Base-by-base conservation (phyloP, 2,329 filamentous ascomycete genomes). In the Neoascochyta sp. region DNA sequence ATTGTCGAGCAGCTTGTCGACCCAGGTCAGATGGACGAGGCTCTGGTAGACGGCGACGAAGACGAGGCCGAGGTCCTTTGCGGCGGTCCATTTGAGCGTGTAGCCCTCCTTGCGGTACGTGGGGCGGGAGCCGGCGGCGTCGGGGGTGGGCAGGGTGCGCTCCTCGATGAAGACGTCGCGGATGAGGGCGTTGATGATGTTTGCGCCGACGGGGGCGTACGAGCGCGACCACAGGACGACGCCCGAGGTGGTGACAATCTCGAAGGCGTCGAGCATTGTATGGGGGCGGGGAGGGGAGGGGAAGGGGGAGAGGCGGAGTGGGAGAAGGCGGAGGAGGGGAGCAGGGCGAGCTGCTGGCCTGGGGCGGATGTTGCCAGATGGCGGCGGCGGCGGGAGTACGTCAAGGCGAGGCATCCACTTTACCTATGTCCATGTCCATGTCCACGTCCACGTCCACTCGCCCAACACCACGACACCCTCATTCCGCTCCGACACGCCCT, bases 21-120 rank as follows among this genome's bases (percentile, higher is more conserved):
- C 86, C 92, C 93, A 98, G 9, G 86, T 89, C 7, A 98, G 77
- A 63, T 95, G 89, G 16, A 98, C 76, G 17, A 98, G 78, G 21
- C 89, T 95, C 60, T 94, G 86, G 64, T 98, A 98, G 44, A 98
- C 92, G 45, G 90, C 92, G 54, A 96, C 90, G 65, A 98, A 98
- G 45, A 98, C 93, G 45, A 98, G 68, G 22, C 89, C 88, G 30
- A 96, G 70, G 58, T 98, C 92, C 67, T 95, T 96, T 31, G 83
- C 83, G 19, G 85, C 79, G 4, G 87, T 88, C 86, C 90, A 98
- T 68, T 92, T 93, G 47, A 98, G 64, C 0, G 88, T 96, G 60
- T 96, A 93, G 47, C 93, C 88, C 50, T 96, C 92, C 55, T 86
- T 84, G 64, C 79, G 86, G 68, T 92, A 98, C 0, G 81, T 74